Conservation (phyloP, 495 filamentous ascomycete species). For the Hypomontagnella submonticulosa region DNA sequence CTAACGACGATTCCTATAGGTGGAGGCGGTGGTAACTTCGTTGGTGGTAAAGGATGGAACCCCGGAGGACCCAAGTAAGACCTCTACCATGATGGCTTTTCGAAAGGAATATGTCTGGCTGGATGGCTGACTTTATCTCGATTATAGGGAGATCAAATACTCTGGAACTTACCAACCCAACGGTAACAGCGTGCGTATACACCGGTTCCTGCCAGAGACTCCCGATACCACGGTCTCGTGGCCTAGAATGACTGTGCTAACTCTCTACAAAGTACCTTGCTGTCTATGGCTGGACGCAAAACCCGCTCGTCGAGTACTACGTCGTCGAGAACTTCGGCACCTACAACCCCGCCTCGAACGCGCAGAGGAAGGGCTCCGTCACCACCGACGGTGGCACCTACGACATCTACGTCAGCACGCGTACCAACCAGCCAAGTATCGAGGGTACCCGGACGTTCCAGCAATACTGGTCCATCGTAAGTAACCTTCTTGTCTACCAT, state of each 20-base stretch:
- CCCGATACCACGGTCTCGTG: too few relatives aligned
- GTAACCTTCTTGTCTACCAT: not conserved
- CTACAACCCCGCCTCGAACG: constrained; percentile 63
- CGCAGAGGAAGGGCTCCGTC: constrained; percentile 61
- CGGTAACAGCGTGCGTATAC: constrained; percentile 53
- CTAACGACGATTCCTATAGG: constrained; percentile 10
- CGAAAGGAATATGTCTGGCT: not conserved
- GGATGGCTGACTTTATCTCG: constrained; percentile 4
- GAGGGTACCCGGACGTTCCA: constrained; percentile 68
- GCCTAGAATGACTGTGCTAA: not conserved
- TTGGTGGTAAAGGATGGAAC: constrained; percentile 72
- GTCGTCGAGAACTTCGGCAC: constrained; percentile 62
- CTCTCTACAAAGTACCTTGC: constrained; percentile 10
- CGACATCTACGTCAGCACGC: constrained; percentile 65
- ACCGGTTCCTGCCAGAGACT: too few relatives aligned
- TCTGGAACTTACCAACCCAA: constrained; percentile 59
- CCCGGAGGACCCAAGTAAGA: constrained; percentile 60
- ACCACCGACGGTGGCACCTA: constrained; percentile 66
- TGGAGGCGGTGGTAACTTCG: constrained; percentile 64
- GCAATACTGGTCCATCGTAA: constrained; percentile 68
- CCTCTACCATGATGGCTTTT: not conserved
- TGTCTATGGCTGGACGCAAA: constrained; percentile 71
- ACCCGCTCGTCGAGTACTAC: constrained; percentile 67
- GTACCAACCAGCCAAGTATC: constrained; percentile 67
- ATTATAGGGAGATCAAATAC: constrained; percentile 58